Conservation (phyloP, 495 filamentous ascomycete species). For the Paragyromitra xinjiangensis region DNA sequence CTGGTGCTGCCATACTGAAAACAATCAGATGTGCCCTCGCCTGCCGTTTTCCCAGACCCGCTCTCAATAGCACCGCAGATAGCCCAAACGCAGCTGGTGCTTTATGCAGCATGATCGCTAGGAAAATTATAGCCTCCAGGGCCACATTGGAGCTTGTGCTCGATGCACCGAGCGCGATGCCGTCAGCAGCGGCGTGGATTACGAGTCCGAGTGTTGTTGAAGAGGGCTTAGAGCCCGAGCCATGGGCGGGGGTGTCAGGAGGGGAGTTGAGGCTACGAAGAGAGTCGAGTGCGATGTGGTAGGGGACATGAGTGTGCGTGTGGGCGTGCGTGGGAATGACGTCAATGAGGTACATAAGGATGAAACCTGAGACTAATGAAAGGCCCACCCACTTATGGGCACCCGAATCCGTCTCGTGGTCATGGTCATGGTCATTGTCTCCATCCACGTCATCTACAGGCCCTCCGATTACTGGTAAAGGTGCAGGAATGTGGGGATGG, state of each 20-base stretch:
- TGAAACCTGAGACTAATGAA: slow-evolving; percentile 85
- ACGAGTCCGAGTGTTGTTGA: slow-evolving; percentile 90
- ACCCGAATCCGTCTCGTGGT: slow-evolving; percentile 47
- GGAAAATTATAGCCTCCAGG: slow-evolving; percentile 86
- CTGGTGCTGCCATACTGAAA: slow-evolving; percentile 89
- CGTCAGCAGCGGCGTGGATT: slow-evolving; percentile 97
- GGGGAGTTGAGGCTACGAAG: slow-evolving; percentile 60
- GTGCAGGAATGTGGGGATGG: slow-evolving; percentile 8
- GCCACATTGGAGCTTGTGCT: slow-evolving; percentile 71
- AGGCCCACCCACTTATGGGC: slow-evolving; percentile 72
- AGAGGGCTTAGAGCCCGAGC: slow-evolving; percentile 58
- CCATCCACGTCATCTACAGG: slow-evolving; percentile 13
- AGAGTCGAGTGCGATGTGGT: slow-evolving; percentile 85
- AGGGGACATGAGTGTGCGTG: slow-evolving; percentile 63
- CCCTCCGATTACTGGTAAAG: not conserved
- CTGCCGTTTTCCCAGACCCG: slow-evolving; percentile 78
- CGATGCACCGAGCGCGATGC: slow-evolving; percentile 92
- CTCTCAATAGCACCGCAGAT: slow-evolving; percentile 85
- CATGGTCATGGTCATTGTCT: slow-evolving; percentile 48
- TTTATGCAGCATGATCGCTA: slow-evolving; percentile 97
- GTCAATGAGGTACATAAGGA: slow-evolving; percentile 97
- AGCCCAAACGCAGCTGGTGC: slow-evolving; percentile 95
- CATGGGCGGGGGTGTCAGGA: slow-evolving; percentile 59
- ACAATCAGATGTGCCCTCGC: slow-evolving; percentile 85
- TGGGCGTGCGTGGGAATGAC: slow-evolving; percentile 72